A percentile compares a stretch with the other conserved stretches of the same genome.
These are phyloP conservation scores for Fusarium falciforme DNA, from an alignment of 2,329 filamentous ascomycete genomes.

Conservation along the genomic window DNA sequence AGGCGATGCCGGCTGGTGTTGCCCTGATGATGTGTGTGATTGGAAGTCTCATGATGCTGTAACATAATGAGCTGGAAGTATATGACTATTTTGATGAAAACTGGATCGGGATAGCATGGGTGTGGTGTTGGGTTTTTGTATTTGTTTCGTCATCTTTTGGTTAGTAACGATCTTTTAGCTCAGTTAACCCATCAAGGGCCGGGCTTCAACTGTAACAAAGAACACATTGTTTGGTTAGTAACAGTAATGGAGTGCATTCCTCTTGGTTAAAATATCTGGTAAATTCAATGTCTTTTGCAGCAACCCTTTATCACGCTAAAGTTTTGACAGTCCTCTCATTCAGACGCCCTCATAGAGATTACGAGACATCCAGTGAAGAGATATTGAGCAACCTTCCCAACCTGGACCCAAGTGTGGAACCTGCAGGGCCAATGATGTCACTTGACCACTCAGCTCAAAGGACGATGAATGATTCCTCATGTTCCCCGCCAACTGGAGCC, in stretches of 20 bases:
- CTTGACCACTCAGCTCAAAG: background rate
- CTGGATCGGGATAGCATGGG: background rate
- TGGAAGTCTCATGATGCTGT: slow-evolving; percentile 28
- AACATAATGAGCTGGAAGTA: background rate
- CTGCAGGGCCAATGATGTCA: background rate
- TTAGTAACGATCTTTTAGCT: background rate
- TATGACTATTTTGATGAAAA: background rate
- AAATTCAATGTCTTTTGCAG: too few species aligned
- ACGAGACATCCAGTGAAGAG: too few species aligned
- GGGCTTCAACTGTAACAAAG: too few species aligned
- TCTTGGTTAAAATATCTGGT: background rate
- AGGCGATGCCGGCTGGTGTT: background rate
- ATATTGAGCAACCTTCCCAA: background rate
- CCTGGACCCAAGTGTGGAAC: background rate
- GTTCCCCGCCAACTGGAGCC: background rate
- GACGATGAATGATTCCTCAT: background rate
- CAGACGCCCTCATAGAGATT: too few species aligned
- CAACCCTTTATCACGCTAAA: too few species aligned
- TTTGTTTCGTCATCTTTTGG: background rate
- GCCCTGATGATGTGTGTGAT: slow-evolving; percentile 27
- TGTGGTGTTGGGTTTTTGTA: slow-evolving; percentile 5
- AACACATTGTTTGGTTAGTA: background rate
- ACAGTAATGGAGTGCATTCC: background rate
- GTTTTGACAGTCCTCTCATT: too few species aligned
- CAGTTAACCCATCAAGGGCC: too few species aligned